Conservation (phyloP, 768 basidiomycete genomes). For the Rhizopogon vesiculosus region DNA sequence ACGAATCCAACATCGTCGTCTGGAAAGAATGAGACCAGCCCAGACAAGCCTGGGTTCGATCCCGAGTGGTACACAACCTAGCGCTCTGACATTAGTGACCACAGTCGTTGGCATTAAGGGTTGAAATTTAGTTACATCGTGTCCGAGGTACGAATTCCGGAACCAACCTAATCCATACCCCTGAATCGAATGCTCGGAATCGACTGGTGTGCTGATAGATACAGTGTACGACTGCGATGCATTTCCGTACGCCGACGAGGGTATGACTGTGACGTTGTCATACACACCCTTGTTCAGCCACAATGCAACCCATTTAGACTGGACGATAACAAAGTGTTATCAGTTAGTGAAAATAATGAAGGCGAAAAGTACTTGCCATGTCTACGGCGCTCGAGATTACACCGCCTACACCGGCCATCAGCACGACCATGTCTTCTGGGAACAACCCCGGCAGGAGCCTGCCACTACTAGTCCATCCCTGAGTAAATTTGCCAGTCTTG, state of each 20-base stretch:
- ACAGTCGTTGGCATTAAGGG: not conserved
- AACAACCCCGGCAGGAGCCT: slow-evolving; percentile 30
- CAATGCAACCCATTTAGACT: slow-evolving; percentile 36
- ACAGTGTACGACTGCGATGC: slow-evolving; percentile 29
- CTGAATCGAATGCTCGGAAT: slow-evolving; percentile 19
- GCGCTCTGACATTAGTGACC: not conserved
- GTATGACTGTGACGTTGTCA: slow-evolving; percentile 29
- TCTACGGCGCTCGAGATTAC: slow-evolving; percentile 38
- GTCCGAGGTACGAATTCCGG: slow-evolving; percentile 33
- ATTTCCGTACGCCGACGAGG: slow-evolving; percentile 22
- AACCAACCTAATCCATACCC: slow-evolving; percentile 44
- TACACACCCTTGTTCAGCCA: slow-evolving; percentile 30
- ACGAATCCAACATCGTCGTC: slow-evolving; percentile 30
- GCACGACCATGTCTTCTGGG: slow-evolving; percentile 16
- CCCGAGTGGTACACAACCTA: slow-evolving; percentile 34
- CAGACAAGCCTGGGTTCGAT: slow-evolving; percentile 28
- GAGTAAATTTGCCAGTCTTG: slow-evolving; percentile 26
- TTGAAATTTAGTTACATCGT: slow-evolving; percentile 28
- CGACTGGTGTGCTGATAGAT: not conserved
- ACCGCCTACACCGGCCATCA: slow-evolving; percentile 36
- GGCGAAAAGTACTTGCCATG: slow-evolving; percentile 29
- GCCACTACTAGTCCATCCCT: slow-evolving; percentile 28
- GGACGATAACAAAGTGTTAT: not conserved
- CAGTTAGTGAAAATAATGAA: not conserved
- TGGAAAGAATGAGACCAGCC: slow-evolving; percentile 29